phyloP scores from a whole-genome alignment of 352 stramenopile species.

The Globisporangium cylindrosporum region DNA sequence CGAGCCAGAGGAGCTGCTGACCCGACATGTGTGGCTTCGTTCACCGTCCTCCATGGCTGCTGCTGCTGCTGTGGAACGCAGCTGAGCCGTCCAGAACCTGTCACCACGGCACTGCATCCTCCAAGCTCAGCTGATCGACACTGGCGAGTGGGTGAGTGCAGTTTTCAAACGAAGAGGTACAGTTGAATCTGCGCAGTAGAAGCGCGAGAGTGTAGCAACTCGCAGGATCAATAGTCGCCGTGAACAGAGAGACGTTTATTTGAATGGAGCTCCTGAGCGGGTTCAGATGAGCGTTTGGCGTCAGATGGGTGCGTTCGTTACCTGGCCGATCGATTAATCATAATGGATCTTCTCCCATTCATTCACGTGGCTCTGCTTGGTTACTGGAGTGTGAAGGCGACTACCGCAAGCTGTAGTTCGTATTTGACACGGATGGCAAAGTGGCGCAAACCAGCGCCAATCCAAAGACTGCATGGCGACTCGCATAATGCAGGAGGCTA shows the following conservation, averaged over 20 bases:
- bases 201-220: too few relatives aligned
- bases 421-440: not conserved
- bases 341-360: not conserved
- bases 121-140: slow-evolving; percentile 3
- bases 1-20: not conserved
- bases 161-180: not conserved
- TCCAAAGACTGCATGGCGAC: too few relatives aligned
- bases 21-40: not conserved
- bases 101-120: not conserved
- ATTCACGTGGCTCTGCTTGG: not conserved
- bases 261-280: not conserved
- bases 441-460: too few relatives aligned
- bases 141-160: not conserved
- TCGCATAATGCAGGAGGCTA: not conserved
- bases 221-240: not conserved
- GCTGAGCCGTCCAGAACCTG: slow-evolving; percentile 4
- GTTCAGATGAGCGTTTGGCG: too few relatives aligned
- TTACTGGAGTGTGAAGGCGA: not conserved
- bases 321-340: not conserved
- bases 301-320: not conserved
- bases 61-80: not conserved
- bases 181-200: too few relatives aligned
- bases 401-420: not conserved
- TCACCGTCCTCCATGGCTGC: not conserved
- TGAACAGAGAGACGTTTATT: not conserved